Percentiles rank a stretch among this genome's conserved stretches.
Conservation (phyloP, 83 land plant species). For the Diphasiastrum complanatum region DNA sequence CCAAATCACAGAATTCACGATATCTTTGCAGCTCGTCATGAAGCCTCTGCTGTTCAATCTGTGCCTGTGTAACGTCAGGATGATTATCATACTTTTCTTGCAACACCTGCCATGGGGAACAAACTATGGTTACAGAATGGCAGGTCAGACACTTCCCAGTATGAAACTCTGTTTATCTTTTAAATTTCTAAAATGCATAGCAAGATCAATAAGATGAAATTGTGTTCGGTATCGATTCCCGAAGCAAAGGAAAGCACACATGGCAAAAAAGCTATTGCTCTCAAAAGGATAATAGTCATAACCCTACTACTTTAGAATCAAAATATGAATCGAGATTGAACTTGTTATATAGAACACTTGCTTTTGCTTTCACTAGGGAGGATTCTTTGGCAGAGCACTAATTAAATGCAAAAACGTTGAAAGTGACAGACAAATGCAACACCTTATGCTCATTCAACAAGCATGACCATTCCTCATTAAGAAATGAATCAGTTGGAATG, state of each 20-base stretch:
- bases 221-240: no score
- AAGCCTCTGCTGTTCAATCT: constrained; percentile 52
- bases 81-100: constrained; percentile 76
- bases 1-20: constrained; percentile 55
- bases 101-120: constrained; percentile 50
- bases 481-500: constrained; percentile 57
- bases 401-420: constrained; percentile 7
- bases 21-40: constrained; percentile 59
- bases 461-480: constrained; percentile 60
- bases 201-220: no score
- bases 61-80: constrained; percentile 57
- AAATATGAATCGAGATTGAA: no score
- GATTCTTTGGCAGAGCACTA: not conserved
- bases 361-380: not conserved
- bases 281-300: no score
- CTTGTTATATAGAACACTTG: no score
- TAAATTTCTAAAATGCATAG: not conserved
- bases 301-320: no score
- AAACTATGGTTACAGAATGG: no score
- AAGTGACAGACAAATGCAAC: constrained; percentile 6
- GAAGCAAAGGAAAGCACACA: no score
- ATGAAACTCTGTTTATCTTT: not conserved
- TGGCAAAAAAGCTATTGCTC: no score
- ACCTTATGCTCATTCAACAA: constrained; percentile 72
- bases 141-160: not conserved